Evolutionary conservation across 2,329 filamentous ascomycete species (phyloP).

Genomic region (Aaosphaeria pasadenensis): DNA sequence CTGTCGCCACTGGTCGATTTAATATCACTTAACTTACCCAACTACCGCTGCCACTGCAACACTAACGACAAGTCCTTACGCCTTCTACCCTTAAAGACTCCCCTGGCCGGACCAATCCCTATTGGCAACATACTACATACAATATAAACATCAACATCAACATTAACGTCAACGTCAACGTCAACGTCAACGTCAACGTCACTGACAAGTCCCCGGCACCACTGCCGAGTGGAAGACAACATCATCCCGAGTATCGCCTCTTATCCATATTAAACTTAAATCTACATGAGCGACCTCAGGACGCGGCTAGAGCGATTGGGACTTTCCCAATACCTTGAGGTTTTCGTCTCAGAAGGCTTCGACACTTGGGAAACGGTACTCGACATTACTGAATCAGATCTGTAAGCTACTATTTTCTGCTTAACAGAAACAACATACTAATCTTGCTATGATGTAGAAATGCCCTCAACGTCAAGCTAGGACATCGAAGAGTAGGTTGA

Average conservation of each 20-base stretch:
- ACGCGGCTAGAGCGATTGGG: conserved; percentile 71
- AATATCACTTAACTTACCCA: conserved; percentile 7
- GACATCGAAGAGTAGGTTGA: conserved; percentile 70
- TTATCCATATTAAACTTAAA: neutral
- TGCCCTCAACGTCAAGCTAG: conserved; percentile 72
- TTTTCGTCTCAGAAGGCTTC: conserved; percentile 75
- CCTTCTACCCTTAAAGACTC: no score
- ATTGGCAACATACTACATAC: no score
- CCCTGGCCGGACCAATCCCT: no score
- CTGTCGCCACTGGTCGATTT: conserved; percentile 18
- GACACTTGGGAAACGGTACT: conserved; percentile 81
- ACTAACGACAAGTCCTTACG: neutral
- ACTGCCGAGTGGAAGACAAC: no score
- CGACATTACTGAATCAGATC: conserved; percentile 79
- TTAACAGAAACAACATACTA: conserved; percentile 2
- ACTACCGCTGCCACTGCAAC: neutral
- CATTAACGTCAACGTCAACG: no score
- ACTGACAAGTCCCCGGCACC: no score
- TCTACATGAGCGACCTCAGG: conserved; percentile 63
- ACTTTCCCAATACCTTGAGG: conserved; percentile 71
- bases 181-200: no score
- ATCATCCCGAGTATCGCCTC: neutral
- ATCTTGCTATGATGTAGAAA: conserved; percentile 49
- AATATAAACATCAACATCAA: no score
- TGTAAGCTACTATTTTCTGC: conserved; percentile 51